Evolutionary conservation across 176 grass and related monocot genomes (phyloP).

Genomic region (Elymus sibiricus): DNA sequence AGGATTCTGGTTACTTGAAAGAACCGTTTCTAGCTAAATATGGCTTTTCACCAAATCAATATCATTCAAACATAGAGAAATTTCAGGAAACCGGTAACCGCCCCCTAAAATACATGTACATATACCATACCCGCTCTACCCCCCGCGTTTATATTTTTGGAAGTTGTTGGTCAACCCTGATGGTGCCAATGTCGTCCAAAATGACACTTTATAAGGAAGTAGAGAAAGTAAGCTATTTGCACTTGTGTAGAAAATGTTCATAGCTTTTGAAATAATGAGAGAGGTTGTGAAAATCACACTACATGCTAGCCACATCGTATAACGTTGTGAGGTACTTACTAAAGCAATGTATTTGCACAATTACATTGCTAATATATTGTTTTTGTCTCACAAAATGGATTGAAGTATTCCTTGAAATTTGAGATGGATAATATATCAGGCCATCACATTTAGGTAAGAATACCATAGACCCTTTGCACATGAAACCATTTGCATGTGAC

Average conservation of each 20-base stretch:
- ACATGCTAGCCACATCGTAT: not conserved
- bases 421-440: not conserved
- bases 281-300: not conserved
- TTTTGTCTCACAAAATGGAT: not conserved
- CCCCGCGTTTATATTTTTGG: not conserved
- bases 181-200: not conserved
- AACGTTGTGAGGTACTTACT: not conserved
- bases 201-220: not conserved
- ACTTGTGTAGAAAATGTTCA: not conserved
- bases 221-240: not conserved
- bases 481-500: not conserved
- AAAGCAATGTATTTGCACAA: not conserved
- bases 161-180: not conserved
- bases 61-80: not conserved
- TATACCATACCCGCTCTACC: no score
- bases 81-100: not conserved
- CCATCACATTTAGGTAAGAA: not conserved
- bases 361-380: not conserved
- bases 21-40: not conserved
- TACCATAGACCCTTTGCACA: not conserved
- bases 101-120: not conserved
- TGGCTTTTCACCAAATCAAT: not conserved
- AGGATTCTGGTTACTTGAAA: not conserved
- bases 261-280: not conserved
- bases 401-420: not conserved